Evolutionary conservation across 352 stramenopile genomes (phyloP), one percentile per base, ranked within the genome.

Genomic region (Phytophthora pluvialis): DNA sequence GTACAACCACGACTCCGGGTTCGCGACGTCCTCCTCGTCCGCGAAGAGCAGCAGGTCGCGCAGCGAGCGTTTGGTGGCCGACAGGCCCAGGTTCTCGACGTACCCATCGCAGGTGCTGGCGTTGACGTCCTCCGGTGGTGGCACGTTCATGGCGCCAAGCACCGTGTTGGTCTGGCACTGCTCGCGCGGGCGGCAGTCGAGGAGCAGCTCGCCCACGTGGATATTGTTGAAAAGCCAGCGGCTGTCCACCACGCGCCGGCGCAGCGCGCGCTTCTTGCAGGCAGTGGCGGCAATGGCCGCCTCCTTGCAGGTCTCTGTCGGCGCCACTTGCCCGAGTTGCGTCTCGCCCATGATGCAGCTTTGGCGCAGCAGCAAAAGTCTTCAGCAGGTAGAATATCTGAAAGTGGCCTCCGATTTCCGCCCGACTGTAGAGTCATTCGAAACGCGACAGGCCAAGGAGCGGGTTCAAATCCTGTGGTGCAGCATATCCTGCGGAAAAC

Each of bases 161-260:
- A 94, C 52, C 1, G 83, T 80, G 63, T 85, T 78, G 2, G 28
- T 28, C 8, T 55, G 46, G 36, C 79, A 84, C 31, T 60, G 53
- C 3, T 75, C 58, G 13, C 51, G 33, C 9, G 60, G 40, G 15
- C 86, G 78, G 21, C 70, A 67, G 69, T 94, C 86, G n/a, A 93
- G 35, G 16, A 94, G 18, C 31, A 92, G 12, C 46, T 81, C 76
- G 36, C 86, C 86, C 9, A 84, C 72, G 47, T 86, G 73, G 43
- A 93, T 72, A 42, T 90, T 78, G 78, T 94, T 93, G 62, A 84
- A 92, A 26, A 93, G 80, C 81, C 80, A 94, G 39, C 70, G 78
- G 18, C 66, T 75, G 60, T 85, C 72, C 25, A 91, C 83, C 13
- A 53, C 28, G n/a, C 70, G 59, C 28, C 51, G 72, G 32, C 47